phyloP scores from a whole-genome alignment of 176 grass and related monocot species.

The Aegilops speltoides region DNA sequence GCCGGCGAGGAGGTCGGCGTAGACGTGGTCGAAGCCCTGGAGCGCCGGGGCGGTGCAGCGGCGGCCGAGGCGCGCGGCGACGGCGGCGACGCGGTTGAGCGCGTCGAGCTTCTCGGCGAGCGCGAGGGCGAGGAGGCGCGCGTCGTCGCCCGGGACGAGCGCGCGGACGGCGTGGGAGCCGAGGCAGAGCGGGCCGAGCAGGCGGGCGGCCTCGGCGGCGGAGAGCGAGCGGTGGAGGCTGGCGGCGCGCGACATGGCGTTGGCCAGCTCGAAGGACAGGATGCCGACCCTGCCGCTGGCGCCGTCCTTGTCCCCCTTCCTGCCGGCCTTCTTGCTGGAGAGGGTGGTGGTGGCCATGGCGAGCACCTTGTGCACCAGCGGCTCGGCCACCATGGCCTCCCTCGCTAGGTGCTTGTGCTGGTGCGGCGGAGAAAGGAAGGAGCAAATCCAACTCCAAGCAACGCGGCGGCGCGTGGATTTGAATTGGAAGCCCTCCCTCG shows the following conservation, averaged over 20 bases:
- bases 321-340: slow-evolving; percentile 56
- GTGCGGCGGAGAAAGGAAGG: neutral
- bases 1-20: slow-evolving; percentile 82
- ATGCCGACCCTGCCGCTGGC: slow-evolving; percentile 56
- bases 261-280: slow-evolving; percentile 86
- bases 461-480: neutral
- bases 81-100: slow-evolving; percentile 78
- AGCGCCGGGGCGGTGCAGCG: slow-evolving; percentile 67
- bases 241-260: slow-evolving; percentile 79
- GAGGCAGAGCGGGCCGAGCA: slow-evolving; percentile 55
- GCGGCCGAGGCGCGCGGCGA: slow-evolving; percentile 70
- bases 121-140: slow-evolving; percentile 67
- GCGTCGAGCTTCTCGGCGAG: slow-evolving; percentile 92
- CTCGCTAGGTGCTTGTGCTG: neutral
- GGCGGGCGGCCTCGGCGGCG: slow-evolving; percentile 53
- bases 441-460: neutral
- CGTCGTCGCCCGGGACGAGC: slow-evolving; percentile 76
- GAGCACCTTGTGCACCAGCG: slow-evolving; percentile 78
- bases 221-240: slow-evolving; percentile 84
- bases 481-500: neutral
- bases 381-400: slow-evolving; percentile 60
- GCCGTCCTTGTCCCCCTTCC: neutral
- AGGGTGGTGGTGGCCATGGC: slow-evolving; percentile 46
- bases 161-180: slow-evolving; percentile 64
- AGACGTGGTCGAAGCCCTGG: slow-evolving; percentile 86